A percentile compares a stretch with the other conserved stretches of the same genome.
Conservation (phyloP, 257 asterid species). For the Scutellaria barbata region DNA sequence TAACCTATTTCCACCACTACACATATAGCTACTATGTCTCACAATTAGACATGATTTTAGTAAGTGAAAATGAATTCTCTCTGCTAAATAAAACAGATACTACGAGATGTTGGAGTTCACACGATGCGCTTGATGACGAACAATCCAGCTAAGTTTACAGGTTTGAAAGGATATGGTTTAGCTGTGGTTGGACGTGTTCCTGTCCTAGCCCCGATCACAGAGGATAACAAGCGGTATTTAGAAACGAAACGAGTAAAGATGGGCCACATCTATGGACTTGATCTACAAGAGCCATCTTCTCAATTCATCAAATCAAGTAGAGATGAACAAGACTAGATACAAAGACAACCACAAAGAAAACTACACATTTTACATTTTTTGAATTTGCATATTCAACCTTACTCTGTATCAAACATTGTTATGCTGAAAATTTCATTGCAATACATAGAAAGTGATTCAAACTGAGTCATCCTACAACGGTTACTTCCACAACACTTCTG, state of each 20-base stretch:
- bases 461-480: not conserved
- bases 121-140: slow-evolving; percentile 91
- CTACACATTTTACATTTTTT: too few relatives aligned
- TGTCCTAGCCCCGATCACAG: slow-evolving; percentile 74
- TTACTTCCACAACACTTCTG: too few relatives aligned
- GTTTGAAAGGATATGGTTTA: slow-evolving; percentile 77
- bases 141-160: slow-evolving; percentile 81
- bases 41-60: too few relatives aligned
- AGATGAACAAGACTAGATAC: slow-evolving; percentile 32
- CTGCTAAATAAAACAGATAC: slow-evolving; percentile 48
- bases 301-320: slow-evolving; percentile 40
- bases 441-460: not conserved
- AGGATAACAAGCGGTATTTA: slow-evolving; percentile 73
- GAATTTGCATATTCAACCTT: not conserved
- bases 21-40: too few relatives aligned
- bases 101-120: slow-evolving; percentile 74
- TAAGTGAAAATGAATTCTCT: too few relatives aligned
- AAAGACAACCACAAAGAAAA: not conserved
- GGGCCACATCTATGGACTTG: slow-evolving; percentile 81
- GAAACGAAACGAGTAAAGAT: slow-evolving; percentile 77
- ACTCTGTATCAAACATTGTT: not conserved
- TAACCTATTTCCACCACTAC: too few relatives aligned
- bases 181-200: slow-evolving; percentile 85
- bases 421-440: not conserved
- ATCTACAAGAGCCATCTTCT: slow-evolving; percentile 49